A percentile compares a stretch with the other conserved stretches of the same genome.
Conservation (phyloP, 768 basidiomycete genomes). For the Roridomyces roridus region DNA sequence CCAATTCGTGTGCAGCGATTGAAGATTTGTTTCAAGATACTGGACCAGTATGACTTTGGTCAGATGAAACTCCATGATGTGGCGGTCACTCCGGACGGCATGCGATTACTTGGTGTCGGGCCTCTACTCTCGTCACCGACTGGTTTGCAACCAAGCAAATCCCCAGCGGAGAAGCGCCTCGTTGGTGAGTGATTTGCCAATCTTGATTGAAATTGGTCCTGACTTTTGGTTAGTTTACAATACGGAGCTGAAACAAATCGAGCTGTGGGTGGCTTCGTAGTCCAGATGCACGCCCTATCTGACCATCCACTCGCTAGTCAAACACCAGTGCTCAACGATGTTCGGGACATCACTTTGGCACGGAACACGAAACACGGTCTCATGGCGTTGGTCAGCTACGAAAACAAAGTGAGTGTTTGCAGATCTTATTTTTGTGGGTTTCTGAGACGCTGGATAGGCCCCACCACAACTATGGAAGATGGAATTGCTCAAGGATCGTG, state of each 20-base stretch:
- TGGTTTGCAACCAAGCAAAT: constrained; percentile 73
- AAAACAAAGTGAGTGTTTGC: constrained; percentile 60
- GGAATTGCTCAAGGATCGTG: constrained; percentile 63
- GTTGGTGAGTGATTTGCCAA: constrained; percentile 57
- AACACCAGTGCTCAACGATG: constrained; percentile 76
- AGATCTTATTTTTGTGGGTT: neutral
- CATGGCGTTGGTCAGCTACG: constrained; percentile 74
- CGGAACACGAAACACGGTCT: constrained; percentile 53
- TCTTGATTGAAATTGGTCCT: neutral
- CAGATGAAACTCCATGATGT: constrained; percentile 73
- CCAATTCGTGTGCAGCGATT: neutral
- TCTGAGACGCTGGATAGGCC: constrained; percentile 53
- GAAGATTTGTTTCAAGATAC: constrained; percentile 40
- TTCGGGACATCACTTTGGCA: constrained; percentile 72
- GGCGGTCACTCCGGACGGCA: constrained; percentile 70
- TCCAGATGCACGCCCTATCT: too few species aligned
- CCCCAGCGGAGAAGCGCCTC: constrained; percentile 74
- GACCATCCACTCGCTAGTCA: constrained; percentile 46
- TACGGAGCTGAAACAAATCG: constrained; percentile 64
- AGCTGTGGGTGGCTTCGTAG: constrained; percentile 55
- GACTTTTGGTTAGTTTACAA: constrained; percentile 63
- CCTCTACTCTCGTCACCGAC: constrained; percentile 67
- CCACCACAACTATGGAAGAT: constrained; percentile 83
- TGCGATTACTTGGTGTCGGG: constrained; percentile 70
- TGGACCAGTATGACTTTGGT: constrained; percentile 64